Base-by-base conservation (phyloP, 2,329 filamentous ascomycete species). In the Penicillium rolfsii region DNA sequence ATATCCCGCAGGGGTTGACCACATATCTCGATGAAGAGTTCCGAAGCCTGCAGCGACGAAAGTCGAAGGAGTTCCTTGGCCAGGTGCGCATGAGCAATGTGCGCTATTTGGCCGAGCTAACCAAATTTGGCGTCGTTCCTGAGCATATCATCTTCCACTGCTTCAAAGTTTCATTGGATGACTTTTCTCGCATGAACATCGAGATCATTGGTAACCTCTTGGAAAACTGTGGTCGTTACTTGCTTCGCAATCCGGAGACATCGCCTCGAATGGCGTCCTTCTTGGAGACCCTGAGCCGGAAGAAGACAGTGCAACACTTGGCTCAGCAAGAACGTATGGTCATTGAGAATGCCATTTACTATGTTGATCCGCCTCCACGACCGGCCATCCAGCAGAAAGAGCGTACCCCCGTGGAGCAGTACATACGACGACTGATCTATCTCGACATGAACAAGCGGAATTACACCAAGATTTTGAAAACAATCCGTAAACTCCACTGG, bases 91-190 rank as follows among this genome's bases (percentile, higher is more conserved):
- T 96, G 68, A 89, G 91, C 77, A 98, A 98, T 73, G 93, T 98
- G 64, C 91, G 96, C n/a, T 99, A 99, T 74, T 87, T 99, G 54
- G 93, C 95, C 7, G 95, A 99, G 77, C 80, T 99, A 73, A 99
- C 95, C 61, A 99, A 99, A 74, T 99, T 99, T 72, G 94, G 95
- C 35, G 92, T 97, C 35, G 95, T 99, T 8, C 95, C 96, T 0
- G 95, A 99, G 76, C 95, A 99, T 77, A 94, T 99, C 65, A 96
- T 99, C 57, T 99, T 99, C 73, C 95, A 99, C 73, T 99, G 95
- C 74, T 87, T 99, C 70, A 99, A 97, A 77, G 94, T 99, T 75
- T 96, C 94, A 68, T 81, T 99, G 30, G 95, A 99, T 71, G 95
- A 99, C 72, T 99, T 99, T 73, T 97, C 95, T 2, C 87, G 94